Evolutionary conservation across 2,329 filamentous ascomycete species (phyloP), one percentile per base, ranked within the genome.

Genomic region (Trichoderma citrinoviride): DNA sequence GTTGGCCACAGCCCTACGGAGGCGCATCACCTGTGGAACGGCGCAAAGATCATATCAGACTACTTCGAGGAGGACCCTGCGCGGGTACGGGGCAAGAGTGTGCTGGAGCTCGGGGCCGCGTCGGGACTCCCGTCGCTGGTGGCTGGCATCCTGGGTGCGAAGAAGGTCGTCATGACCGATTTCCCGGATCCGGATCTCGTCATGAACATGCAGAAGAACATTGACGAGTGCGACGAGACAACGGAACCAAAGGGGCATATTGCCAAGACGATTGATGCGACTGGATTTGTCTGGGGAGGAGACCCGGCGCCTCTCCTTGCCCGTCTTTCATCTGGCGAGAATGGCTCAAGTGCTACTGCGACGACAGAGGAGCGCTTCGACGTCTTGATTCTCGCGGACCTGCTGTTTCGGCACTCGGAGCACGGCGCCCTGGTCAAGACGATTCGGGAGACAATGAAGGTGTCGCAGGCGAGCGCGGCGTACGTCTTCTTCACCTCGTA

Each of bases 401-500:
- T 97, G 56, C 83, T 97, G 3, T 98, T 97, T 79, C 91, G 95
- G 66, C 93, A 97, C 75, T 90, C 88, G 5, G 93, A 97, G 79
- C 94, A 97, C 73, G 81, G 78, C 2, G 92, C 91, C 72, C 82
- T 97, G 66, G 81, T 96, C 68, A 83, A 85, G 68, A 92, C 90
- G 4, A 85, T 97, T 66, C 80, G 84, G 71, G 75, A 84, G 72
- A 91, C 90, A 17, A 77, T 97, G 71, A 85, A 83, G 70, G 81
- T 79, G 67, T 76, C 79, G 3, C 71, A 75, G 3, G 79, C 80
- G 2, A 86, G 89, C 55, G 83, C 83, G 61, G 92, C 93, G 2
- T 85, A 93, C 71, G 93, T 97, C 7, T 96, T 97, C 76, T 98
- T 97, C 79, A 96, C 93, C 0, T 93, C 92, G 21, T 97, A 98